These are phyloP conservation scores for Ceriops decandra DNA, from an alignment of 345 rosid species.

Conservation along the genomic window DNA sequence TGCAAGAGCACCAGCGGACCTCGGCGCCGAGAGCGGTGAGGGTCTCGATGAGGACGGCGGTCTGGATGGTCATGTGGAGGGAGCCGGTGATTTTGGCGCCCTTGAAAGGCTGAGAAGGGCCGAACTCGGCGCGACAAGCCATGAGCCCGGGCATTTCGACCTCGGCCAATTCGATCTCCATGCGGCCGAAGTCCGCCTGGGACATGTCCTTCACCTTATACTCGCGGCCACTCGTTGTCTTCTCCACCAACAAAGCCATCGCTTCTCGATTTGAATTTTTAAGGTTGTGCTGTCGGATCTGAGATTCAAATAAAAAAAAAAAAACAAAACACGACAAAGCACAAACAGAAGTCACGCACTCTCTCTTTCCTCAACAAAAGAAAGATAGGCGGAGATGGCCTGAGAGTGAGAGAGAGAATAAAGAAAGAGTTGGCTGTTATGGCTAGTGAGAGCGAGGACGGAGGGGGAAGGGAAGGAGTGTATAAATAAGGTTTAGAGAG, in stretches of 20 bases:
- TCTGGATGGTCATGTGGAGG: conserved; percentile 93
- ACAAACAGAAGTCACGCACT: background rate
- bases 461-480: background rate
- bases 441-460: conserved; percentile 3
- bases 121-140: conserved; percentile 74
- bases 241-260: conserved; percentile 78
- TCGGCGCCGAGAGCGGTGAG: conserved; percentile 81
- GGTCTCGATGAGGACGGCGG: conserved; percentile 88
- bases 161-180: conserved; percentile 76
- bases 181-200: conserved; percentile 91
- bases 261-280: too few relatives aligned
- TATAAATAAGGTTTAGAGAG: conserved; percentile 41
- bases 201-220: conserved; percentile 88
- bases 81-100: conserved; percentile 87
- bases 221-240: conserved; percentile 68
- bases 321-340: too few relatives aligned
- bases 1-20: conserved; percentile 94
- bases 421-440: conserved; percentile 1
- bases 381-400: background rate
- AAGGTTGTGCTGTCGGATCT: background rate
- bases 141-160: conserved; percentile 91
- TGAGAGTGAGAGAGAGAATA: background rate
- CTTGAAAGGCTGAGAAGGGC: conserved; percentile 77
- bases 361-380: conserved; percentile 2
- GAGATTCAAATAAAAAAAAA: background rate